Base-by-base conservation (phyloP, 2,329 filamentous ascomycete genomes). In the Parafenestella ontariensis region DNA sequence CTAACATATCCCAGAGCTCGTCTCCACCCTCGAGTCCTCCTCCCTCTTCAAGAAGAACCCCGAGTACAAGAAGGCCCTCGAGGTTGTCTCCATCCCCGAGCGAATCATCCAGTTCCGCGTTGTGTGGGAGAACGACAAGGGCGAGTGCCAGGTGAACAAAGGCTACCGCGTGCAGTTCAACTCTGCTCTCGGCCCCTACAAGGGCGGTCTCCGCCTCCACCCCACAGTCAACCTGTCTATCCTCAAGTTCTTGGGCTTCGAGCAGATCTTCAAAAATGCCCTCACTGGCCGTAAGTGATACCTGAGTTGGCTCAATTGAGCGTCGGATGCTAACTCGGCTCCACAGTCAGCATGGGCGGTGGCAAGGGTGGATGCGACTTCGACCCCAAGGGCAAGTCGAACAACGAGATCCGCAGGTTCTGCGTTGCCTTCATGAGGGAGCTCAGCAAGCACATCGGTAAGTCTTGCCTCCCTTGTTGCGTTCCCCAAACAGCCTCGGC, bases 231-330 rank as follows among this genome's bases (percentile, higher is more conserved):
- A 89, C 76, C 81, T 89, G 49, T 85, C 82, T 52, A 83, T 86
- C 73, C 87, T 99, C 72, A 99, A 99, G 84, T 98, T 98, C 83
- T 86, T 99, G 75, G 95, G 94, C 65, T 98, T 98, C 73, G 95
- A 99, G 87, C 95, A 98, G 83, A 96, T 94, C 82, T 98, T 98
- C 86, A 98, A 98, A 87, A 98, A 98, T 91, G 95, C 95, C 66
- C 83, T 98, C 68, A 98, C 95, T 59, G 95, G 95, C 74, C 81
- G 90, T 93, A 83, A 83, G 90, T 72, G 17, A 18, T 23, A 44
- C 23, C 28, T 15, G 11, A 40, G 6, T n/a, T 31, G 42, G 3
- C 15, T 10, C 8, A 18, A 11, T 10, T 3, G 29, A 18, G 28
- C 24, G 26, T 13, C 8, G 48, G 23, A 17, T 31, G 26, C 60